Base-by-base conservation (phyloP, 2,329 filamentous ascomycete species). In the Epichloe hybrida region DNA sequence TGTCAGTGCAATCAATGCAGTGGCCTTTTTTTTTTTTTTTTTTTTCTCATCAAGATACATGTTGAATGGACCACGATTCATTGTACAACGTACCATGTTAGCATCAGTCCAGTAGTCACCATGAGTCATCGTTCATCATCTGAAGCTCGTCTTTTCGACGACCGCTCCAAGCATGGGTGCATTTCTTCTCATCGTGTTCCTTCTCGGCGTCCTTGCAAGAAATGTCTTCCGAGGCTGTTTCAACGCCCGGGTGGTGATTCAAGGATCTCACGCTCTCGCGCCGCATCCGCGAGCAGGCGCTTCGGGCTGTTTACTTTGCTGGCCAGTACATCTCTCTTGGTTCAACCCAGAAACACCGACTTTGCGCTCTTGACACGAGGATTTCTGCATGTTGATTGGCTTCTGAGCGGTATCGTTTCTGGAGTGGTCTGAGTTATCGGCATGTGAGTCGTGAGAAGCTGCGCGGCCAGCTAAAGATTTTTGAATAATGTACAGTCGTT, bases 401-500 rank as follows among this genome's bases (percentile, higher is more conserved):
- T 36, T 41, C 11, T 15, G 39, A 23, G 42, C 23, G 27, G 20
- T 4, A 17, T 23, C 23, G 15, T 35, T 17, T 17, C 23, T 1
- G 38, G 35, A 9, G 11, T 20, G 37, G 8, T 31, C 27, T 9
- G 27, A 31, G 8, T 31, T 31, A 3, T 31, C 27, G 8, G 8
- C 27, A 31, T 35, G 21, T 27, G 11, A 9, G 12, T 51, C 46
- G 5, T 49, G 42, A 21, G 59, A 60, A 9, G 62, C 60, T 4
- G 58, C 43, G 21, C 64, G 63, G 38, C 58, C 61, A 51, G 66
- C 63, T 8, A 73, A 58, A 2, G 70, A 72, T 57, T 74, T 48
- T 48, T 66, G 65, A 52, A 74, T 73, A 56, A 73, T 70, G 44
- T 59, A 61, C 31, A 58, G 56, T 12, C 71, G 61, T 52, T 71